Percentiles rank a stretch among this genome's conserved stretches.
phyloP scores from a whole-genome alignment of 2,329 filamentous ascomycete species.

The Alternaria arbusti region DNA sequence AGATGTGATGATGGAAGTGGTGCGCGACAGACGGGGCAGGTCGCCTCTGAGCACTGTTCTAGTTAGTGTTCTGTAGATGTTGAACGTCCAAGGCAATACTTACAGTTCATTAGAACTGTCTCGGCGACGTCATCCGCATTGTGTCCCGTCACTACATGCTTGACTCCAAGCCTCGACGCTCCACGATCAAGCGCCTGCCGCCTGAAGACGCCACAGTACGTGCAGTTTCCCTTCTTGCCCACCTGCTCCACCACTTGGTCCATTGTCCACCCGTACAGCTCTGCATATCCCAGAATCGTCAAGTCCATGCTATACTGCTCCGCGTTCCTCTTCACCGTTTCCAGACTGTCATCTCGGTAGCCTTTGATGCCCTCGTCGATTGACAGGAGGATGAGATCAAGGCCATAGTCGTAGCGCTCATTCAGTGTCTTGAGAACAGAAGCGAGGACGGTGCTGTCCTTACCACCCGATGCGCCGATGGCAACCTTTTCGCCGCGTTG shows the following conservation, averaged over 20 bases:
- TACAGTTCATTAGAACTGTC: slow-evolving; percentile 91
- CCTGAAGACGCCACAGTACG: slow-evolving; percentile 96
- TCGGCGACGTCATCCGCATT: slow-evolving; percentile 98
- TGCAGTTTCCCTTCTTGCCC: slow-evolving; percentile 98
- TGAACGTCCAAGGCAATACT: slow-evolving; percentile 1
- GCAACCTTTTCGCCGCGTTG: slow-evolving; percentile 82
- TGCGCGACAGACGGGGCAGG: slow-evolving; percentile 82
- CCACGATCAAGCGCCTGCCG: slow-evolving; percentile 93
- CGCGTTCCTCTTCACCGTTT: slow-evolving; percentile 95
- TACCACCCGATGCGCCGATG: slow-evolving; percentile 95
- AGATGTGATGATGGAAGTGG: slow-evolving; percentile 83
- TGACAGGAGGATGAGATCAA: slow-evolving; percentile 85
- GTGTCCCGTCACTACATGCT: slow-evolving; percentile 95
- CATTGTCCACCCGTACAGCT: slow-evolving; percentile 99
- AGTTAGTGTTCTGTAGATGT: slow-evolving; percentile 9
- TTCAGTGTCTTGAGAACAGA: slow-evolving; percentile 95
- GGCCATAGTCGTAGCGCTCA: slow-evolving; percentile 82
- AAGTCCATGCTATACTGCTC: slow-evolving; percentile 89
- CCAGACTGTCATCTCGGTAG: slow-evolving; percentile 92
- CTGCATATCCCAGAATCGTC: slow-evolving; percentile 89
- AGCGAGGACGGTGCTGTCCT: slow-evolving; percentile 95
- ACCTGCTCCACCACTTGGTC: slow-evolving; percentile 96
- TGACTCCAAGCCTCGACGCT: slow-evolving; percentile 83
- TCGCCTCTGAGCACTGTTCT: slow-evolving; percentile 77
- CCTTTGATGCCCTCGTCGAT: slow-evolving; percentile 98